Conservation (phyloP, 495 filamentous ascomycete species). For the Xeromyces bisporus region DNA sequence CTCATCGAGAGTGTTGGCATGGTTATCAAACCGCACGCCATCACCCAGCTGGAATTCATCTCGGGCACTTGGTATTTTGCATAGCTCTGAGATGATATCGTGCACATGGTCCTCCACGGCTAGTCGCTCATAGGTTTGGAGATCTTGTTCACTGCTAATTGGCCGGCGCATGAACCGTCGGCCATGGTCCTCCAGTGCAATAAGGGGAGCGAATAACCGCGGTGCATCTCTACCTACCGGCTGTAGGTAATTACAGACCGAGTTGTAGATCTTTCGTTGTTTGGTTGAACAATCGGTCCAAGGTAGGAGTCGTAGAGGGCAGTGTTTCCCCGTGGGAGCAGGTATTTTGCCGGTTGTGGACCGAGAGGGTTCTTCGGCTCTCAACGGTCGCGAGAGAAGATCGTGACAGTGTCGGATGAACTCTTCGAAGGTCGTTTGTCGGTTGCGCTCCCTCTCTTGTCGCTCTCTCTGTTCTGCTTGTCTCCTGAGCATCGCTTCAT, state of each 20-base stretch:
- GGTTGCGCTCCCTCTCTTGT: slow-evolving; percentile 3
- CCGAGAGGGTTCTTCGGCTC: slow-evolving; percentile 12
- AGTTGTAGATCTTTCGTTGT: slow-evolving; percentile 13
- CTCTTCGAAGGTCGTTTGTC: slow-evolving; percentile 15
- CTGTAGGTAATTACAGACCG: slow-evolving; percentile 11
- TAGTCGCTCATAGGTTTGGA: slow-evolving; percentile 16
- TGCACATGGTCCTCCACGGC: slow-evolving; percentile 12
- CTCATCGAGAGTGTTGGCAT: slow-evolving; percentile 8
- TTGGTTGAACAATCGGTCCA: slow-evolving; percentile 15
- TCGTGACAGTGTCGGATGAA: slow-evolving; percentile 14
- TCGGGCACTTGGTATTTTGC: slow-evolving; percentile 10
- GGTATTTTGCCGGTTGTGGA: slow-evolving; percentile 16
- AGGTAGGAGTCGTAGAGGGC: slow-evolving; percentile 12
- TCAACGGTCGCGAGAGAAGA: slow-evolving; percentile 8
- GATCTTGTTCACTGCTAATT: slow-evolving; percentile 17
- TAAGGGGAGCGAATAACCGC: slow-evolving; percentile 3
- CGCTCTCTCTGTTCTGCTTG: background rate
- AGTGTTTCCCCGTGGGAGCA: slow-evolving; percentile 14
- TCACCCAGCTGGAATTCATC: slow-evolving; percentile 12
- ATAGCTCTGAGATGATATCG: slow-evolving; percentile 12
- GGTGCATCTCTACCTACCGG: slow-evolving; percentile 5
- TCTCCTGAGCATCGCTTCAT: slow-evolving; percentile 1
- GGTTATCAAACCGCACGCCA: slow-evolving; percentile 12
- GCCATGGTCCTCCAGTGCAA: background rate
- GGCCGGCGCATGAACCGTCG: slow-evolving; percentile 3